Evolutionary conservation across 257 asterid species (phyloP).

Genomic region (Avicennia marina): DNA sequence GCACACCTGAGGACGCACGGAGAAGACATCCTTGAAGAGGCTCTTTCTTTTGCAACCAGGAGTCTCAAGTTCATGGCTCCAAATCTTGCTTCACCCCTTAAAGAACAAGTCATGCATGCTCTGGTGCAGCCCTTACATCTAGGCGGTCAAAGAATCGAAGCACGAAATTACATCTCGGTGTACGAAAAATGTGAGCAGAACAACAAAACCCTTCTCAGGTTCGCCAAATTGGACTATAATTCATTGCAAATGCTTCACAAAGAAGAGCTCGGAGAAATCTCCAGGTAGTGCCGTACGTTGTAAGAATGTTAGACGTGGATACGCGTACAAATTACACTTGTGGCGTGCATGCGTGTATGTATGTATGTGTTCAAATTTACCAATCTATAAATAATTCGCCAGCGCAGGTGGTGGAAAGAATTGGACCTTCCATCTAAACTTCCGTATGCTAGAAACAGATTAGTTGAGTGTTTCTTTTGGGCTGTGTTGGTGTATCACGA

Average conservation of each 20-base stretch:
- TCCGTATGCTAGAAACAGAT: conserved; percentile 10
- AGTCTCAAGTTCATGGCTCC: conserved; percentile 4
- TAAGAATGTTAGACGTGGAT: too few relatives aligned
- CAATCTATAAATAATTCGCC: too few relatives aligned
- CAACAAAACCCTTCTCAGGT: conserved; percentile 11
- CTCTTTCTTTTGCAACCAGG: not conserved
- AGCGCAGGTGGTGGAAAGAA: conserved; percentile 14
- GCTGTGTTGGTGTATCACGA: conserved; percentile 11
- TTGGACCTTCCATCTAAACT: conserved; percentile 7
- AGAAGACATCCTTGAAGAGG: conserved; percentile 17
- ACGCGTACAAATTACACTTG: too few relatives aligned
- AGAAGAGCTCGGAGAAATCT: conserved; percentile 23
- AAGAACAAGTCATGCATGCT: conserved; percentile 21
- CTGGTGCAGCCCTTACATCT: conserved; percentile 21
- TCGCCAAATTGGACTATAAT: conserved; percentile 32
- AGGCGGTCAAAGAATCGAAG: conserved; percentile 25
- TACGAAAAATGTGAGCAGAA: conserved; percentile 21
- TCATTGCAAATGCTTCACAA: conserved; percentile 21
- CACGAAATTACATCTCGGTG: conserved; percentile 9
- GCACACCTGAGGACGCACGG: conserved; percentile 13
- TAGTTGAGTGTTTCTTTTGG: conserved; percentile 16
- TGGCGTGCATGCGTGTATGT: too few relatives aligned
- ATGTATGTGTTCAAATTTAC: not conserved
- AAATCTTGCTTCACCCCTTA: not conserved
- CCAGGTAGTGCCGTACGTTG: conserved; percentile 5